Evolutionary conservation across 371 early-diverging fungal genomes (phyloP).

Genomic region (Mortierella sp.): DNA sequence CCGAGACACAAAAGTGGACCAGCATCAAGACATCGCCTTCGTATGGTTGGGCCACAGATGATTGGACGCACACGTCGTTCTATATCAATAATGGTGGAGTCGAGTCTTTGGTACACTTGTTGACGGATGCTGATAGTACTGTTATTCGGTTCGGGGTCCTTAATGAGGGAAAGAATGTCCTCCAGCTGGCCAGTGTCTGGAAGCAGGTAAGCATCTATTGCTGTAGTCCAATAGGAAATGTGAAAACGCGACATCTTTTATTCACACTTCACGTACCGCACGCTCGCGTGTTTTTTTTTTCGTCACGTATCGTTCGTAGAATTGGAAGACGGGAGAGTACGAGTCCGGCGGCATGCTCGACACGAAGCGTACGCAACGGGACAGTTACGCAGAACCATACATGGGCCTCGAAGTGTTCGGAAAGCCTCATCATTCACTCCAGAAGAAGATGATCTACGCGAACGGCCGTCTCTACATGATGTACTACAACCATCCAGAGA

Average conservation of each 20-base stretch:
- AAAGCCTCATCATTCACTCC: not conserved
- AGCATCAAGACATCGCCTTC: not conserved
- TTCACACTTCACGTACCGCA: not conserved
- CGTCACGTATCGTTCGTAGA: too few relatives aligned
- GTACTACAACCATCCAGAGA: not conserved
- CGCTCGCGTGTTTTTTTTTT: too few relatives aligned
- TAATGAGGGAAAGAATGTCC: not conserved
- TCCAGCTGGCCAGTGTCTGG: not conserved
- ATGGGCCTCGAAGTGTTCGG: too few relatives aligned
- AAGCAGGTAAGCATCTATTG: not conserved
- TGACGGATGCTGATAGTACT: not conserved
- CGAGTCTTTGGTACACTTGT: not conserved
- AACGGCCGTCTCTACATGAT: not conserved
- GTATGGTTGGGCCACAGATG: not conserved
- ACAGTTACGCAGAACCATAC: too few relatives aligned
- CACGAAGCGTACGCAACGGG: too few relatives aligned
- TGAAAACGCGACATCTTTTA: constrained; percentile 14
- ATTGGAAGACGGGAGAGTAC: too few relatives aligned
- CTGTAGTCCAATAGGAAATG: not conserved
- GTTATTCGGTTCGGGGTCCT: not conserved
- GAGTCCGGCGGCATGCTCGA: too few relatives aligned
- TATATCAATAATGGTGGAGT: not conserved
- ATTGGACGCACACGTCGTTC: not conserved
- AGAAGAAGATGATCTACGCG: not conserved
- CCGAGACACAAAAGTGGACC: not conserved